Conservation (phyloP, 805 yeast genomes). For the Kodamaea neixiangensis region DNA sequence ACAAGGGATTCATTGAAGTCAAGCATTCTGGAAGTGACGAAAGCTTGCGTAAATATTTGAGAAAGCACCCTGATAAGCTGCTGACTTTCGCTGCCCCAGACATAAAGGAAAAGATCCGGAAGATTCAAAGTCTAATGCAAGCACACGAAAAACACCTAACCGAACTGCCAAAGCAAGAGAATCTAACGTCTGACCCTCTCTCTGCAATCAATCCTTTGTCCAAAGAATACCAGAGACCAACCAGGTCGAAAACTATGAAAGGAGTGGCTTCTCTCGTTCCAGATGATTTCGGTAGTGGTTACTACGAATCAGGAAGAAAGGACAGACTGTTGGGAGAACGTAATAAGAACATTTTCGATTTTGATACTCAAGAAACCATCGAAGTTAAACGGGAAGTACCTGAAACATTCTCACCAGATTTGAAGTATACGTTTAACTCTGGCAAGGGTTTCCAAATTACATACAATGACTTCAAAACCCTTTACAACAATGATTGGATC, state of each 20-base stretch:
- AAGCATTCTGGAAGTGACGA: conserved; percentile 11
- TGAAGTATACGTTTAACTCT: conserved; percentile 55
- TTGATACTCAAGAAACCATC: conserved; percentile 6
- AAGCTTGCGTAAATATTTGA: conserved; percentile 7
- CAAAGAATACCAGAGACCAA: conserved; percentile 3
- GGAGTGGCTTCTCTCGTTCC: background rate
- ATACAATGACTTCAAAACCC: conserved; percentile 73
- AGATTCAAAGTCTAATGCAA: background rate
- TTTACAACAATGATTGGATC: conserved; percentile 81
- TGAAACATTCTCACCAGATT: conserved; percentile 44
- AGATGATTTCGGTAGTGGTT: background rate
- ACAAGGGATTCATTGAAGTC: conserved; percentile 10
- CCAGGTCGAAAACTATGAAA: conserved; percentile 8
- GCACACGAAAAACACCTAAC: background rate
- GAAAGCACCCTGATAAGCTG: background rate
- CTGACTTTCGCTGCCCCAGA: background rate
- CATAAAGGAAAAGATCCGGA: background rate
- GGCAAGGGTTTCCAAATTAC: conserved; percentile 57
- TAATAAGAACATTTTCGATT: background rate
- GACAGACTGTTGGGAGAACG: background rate
- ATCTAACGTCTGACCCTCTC: background rate
- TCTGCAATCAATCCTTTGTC: background rate
- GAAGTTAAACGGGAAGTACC: conserved; percentile 26
- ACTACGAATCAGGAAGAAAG: background rate
- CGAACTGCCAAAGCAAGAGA: background rate